Conservation (phyloP, 768 basidiomycete genomes). For the Podaxis sp. region DNA sequence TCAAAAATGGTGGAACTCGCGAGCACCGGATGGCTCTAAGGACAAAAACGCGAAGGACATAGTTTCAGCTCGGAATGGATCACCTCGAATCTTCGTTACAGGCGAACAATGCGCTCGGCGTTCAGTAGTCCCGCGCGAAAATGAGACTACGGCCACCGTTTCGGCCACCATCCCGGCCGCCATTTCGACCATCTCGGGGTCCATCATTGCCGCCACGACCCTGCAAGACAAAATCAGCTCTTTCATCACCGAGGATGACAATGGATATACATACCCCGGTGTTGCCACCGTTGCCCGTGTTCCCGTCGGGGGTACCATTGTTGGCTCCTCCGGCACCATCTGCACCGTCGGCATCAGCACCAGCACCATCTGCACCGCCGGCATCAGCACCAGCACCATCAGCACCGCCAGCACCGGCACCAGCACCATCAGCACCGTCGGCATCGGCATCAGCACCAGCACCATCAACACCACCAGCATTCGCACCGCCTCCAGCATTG, state of each 20-base stretch:
- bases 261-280: not conserved
- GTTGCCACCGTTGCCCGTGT: conserved; percentile 1
- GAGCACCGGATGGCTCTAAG: not conserved
- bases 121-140: not conserved
- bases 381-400: conserved; percentile 10
- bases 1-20: not conserved
- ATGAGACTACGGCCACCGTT: not conserved
- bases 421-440: not conserved
- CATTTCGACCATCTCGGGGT: not conserved
- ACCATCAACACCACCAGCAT: conserved; percentile 15
- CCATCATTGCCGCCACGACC: no score
- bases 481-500: conserved; percentile 9
- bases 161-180: conserved; percentile 1
- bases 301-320: not conserved
- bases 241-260: not conserved
- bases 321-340: not conserved
- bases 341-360: not conserved
- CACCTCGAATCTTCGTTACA: not conserved
- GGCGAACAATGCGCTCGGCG: not conserved
- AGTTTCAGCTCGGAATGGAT: not conserved
- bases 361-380: conserved; percentile 1
- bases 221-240: not conserved
- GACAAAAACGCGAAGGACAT: not conserved
- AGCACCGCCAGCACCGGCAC: not conserved
- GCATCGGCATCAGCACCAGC: conserved; percentile 8